A percentile compares a stretch with the other conserved stretches of the same genome.
phyloP scores from a whole-genome alignment of 1,284 basidiomycete genomes.

The Abortiporus biennis region DNA sequence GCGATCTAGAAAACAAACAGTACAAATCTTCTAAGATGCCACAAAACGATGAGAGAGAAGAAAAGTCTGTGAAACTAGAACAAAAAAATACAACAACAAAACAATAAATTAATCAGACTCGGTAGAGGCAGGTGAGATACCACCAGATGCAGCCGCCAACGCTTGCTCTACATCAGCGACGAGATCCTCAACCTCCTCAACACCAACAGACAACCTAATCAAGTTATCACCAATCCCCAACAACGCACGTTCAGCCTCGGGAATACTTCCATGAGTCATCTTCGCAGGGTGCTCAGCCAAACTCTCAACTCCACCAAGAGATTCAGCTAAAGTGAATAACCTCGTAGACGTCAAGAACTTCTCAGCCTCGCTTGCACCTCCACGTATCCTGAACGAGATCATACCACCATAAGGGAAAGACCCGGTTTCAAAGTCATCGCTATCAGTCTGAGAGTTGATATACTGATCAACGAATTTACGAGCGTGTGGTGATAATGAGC shows the following conservation, averaged over 20 bases:
- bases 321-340: constrained; percentile 86
- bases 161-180: constrained; percentile 62
- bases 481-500: constrained; percentile 65
- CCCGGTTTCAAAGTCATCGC: constrained; percentile 25
- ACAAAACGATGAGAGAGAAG: too few relatives aligned
- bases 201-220: constrained; percentile 80
- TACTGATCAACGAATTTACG: constrained; percentile 55
- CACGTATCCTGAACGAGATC: constrained; percentile 68
- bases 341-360: constrained; percentile 65
- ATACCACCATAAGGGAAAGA: constrained; percentile 87
- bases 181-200: constrained; percentile 85
- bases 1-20: too few relatives aligned
- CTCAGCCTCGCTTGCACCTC: constrained; percentile 50
- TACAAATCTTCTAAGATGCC: too few relatives aligned
- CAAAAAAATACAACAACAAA: too few relatives aligned
- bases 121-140: too few relatives aligned
- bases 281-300: constrained; percentile 78
- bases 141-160: constrained; percentile 46
- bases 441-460: constrained; percentile 18
- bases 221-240: constrained; percentile 83
- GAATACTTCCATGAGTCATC: constrained; percentile 85
- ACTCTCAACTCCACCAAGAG: constrained; percentile 88
- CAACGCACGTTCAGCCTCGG: constrained; percentile 57
- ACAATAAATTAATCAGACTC: too few relatives aligned
- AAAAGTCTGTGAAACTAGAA: too few relatives aligned